Percentiles rank a stretch among this genome's conserved stretches.
Evolutionary conservation across 192 early-diverging fungal species (phyloP).

Genomic region (Backusella tarrabulga): DNA sequence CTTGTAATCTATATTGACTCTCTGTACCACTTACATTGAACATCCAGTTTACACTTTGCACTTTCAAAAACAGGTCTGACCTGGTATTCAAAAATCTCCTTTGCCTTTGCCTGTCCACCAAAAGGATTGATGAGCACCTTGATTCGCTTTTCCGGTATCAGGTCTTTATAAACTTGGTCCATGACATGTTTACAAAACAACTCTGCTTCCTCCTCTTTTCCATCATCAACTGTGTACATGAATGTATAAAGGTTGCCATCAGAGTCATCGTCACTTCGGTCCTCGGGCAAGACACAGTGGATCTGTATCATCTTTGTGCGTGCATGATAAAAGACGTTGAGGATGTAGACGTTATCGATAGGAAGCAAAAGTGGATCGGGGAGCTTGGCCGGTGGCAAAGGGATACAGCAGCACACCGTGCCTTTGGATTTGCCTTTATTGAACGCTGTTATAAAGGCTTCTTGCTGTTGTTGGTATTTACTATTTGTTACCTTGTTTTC

Average conservation of each 20-base stretch:
- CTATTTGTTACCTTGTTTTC: constrained; percentile 13
- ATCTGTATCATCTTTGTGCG: constrained; percentile 32
- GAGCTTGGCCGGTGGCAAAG: constrained; percentile 15
- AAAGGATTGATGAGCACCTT: constrained; percentile 73
- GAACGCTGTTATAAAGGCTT: too few species aligned
- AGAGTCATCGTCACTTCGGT: constrained; percentile 15
- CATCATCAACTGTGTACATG: constrained; percentile 19
- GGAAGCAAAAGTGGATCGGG: constrained; percentile 28
- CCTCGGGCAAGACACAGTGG: constrained; percentile 20
- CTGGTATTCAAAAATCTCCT: constrained; percentile 47
- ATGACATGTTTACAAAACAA: constrained; percentile 23
- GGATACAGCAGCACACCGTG: constrained; percentile 25
- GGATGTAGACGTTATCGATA: constrained; percentile 21
- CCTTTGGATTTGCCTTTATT: constrained; percentile 18
- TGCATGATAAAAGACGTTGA: constrained; percentile 15
- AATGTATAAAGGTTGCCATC: constrained; percentile 28
- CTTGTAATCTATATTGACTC: not conserved
- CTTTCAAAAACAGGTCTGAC: constrained; percentile 63
- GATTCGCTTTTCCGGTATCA: constrained; percentile 34
- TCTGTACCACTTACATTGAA: constrained; percentile 40
- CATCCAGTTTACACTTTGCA: constrained; percentile 53
- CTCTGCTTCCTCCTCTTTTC: constrained; percentile 3
- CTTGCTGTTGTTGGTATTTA: too few species aligned
- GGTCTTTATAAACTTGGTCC: constrained; percentile 19
- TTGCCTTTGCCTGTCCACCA: constrained; percentile 67